Evolutionary conservation across 495 filamentous ascomycete genomes (phyloP).

Genomic region (Hyaloscypha variabilis): DNA sequence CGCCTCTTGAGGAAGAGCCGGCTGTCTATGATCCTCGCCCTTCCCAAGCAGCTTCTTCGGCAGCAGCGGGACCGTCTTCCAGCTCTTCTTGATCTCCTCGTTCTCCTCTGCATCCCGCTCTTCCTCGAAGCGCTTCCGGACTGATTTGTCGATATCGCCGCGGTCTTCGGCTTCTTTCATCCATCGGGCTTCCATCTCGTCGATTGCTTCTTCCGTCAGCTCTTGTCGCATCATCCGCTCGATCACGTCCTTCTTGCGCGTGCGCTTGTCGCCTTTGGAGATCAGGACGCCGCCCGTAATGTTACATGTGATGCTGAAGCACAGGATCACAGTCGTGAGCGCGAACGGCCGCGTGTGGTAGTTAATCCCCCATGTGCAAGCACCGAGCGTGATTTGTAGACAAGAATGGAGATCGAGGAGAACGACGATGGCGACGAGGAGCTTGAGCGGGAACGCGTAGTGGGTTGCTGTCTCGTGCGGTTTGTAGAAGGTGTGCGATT

Average conservation of each 20-base stretch:
- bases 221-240: conserved; percentile 74
- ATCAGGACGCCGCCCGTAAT: conserved; percentile 71
- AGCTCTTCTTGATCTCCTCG: conserved; percentile 23
- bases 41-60: conserved; percentile 24
- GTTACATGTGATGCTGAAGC: conserved; percentile 72
- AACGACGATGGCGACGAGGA: conserved; percentile 71
- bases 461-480: conserved; percentile 82
- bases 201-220: conserved; percentile 71
- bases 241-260: conserved; percentile 79
- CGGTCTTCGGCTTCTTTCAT: conserved; percentile 51
- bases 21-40: conserved; percentile 24
- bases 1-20: conserved; percentile 14
- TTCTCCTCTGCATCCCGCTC: conserved; percentile 23
- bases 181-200: conserved; percentile 64
- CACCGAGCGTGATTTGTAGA: conserved; percentile 75
- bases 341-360: conserved; percentile 64
- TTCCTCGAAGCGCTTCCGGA: conserved; percentile 34
- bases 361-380: conserved; percentile 71
- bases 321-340: conserved; percentile 74
- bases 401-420: conserved; percentile 74
- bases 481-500: conserved; percentile 81
- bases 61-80: conserved; percentile 18
- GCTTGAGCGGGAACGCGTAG: conserved; percentile 70
- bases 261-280: conserved; percentile 66
- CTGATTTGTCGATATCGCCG: conserved; percentile 35